Conservation (phyloP, 2,329 filamentous ascomycete genomes). For the Ambrosiella cleistominuta region DNA sequence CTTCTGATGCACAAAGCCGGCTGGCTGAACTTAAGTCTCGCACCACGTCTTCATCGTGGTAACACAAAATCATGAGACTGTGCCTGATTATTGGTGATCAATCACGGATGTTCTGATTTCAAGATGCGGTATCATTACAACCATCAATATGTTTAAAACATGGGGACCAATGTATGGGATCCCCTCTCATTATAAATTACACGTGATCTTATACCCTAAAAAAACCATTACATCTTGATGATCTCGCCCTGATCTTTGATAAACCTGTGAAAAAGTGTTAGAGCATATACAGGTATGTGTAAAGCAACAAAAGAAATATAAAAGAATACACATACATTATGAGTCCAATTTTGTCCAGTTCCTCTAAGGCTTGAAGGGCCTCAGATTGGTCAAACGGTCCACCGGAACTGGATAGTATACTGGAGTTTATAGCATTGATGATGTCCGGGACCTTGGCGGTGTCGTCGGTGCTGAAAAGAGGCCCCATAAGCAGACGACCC, state of each 20-base stretch:
- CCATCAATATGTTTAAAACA: neutral
- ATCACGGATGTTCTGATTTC: neutral
- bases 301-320: neutral
- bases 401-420: conserved; percentile 35
- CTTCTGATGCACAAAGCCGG: conserved; percentile 33
- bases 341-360: conserved; percentile 49
- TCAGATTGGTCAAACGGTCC: conserved; percentile 53
- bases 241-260: conserved; percentile 42
- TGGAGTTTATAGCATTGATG: conserved; percentile 61
- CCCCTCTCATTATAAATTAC: neutral
- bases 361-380: conserved; percentile 57
- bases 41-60: neutral
- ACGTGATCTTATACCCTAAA: neutral
- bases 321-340: conserved; percentile 56
- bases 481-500: conserved; percentile 64
- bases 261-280: conserved; percentile 26
- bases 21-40: conserved; percentile 22
- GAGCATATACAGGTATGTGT: neutral
- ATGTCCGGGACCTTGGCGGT: conserved; percentile 59
- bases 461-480: conserved; percentile 67
- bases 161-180: neutral
- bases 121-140: too few species aligned
- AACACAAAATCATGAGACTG: neutral
- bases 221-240: conserved; percentile 42
- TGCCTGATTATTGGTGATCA: neutral